A percentile compares a stretch with the other conserved stretches of the same genome.
These are phyloP conservation scores for Irpex sp. DNA, from an alignment of 1,284 basidiomycete species.

Conservation along the genomic window DNA sequence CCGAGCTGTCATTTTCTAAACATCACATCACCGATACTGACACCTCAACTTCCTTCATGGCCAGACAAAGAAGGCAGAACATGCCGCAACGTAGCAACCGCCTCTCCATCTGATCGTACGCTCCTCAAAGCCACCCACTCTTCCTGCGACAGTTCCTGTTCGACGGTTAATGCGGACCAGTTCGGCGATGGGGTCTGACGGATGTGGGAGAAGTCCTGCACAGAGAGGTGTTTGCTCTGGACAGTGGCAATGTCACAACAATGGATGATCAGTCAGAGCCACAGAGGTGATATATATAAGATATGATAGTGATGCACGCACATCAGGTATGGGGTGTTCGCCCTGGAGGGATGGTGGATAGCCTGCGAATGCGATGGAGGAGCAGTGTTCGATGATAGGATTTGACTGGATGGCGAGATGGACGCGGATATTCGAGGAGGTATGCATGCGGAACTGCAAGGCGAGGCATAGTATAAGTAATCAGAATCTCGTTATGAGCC, in stretches of 20 bases:
- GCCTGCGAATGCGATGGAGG: conserved; percentile 49
- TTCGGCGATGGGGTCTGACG: conserved; percentile 70
- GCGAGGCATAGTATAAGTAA: neutral
- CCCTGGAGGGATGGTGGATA: conserved; percentile 41
- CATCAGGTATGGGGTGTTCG: neutral
- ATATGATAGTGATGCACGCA: conserved; percentile 16
- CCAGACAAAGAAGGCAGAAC: neutral
- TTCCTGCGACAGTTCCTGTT: conserved; percentile 7
- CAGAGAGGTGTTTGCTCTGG: conserved; percentile 34
- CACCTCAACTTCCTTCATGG: neutral
- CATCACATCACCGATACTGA: no score
- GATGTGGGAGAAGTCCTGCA: conserved; percentile 85
- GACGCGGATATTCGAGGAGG: conserved; percentile 54
- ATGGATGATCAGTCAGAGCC: neutral
- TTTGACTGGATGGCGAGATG: conserved; percentile 63
- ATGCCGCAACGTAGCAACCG: conserved; percentile 2
- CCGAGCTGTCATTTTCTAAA: no score
- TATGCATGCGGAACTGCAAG: conserved; percentile 77
- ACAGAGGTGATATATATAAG: neutral
- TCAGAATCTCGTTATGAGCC: no score
- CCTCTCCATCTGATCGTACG: neutral
- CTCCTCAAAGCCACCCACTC: conserved; percentile 15
- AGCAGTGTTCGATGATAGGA: conserved; percentile 75
- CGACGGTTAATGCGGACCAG: conserved; percentile 41
- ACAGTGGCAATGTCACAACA: neutral